Evolutionary conservation across 2,329 filamentous ascomycete species (phyloP), one percentile per base, ranked within the genome.

Genomic region (Cryphonectria carpinicola): DNA sequence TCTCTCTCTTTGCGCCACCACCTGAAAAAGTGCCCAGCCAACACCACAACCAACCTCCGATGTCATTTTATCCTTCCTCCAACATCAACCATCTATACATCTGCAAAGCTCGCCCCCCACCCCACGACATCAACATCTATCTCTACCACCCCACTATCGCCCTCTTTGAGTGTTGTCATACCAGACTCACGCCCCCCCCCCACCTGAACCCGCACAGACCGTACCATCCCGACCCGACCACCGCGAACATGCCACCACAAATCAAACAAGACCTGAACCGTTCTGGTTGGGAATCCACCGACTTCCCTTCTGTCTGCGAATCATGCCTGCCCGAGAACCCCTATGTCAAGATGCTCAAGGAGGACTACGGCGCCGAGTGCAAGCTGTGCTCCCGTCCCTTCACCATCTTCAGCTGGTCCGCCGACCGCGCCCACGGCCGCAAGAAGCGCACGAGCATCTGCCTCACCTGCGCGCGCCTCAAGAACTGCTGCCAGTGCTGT

Each of bases 401-500:
- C 78, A 98, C 96, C 37, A 88, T 98, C 68, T 99, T 99, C 81
- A 90, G 91, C 76, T 99, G 95, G 95, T 95, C 95, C 77, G 91
- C 93, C 74, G 95, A 97, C 80, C 93, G 96, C 70, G 96, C 95
- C 3, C 87, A 89, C 73, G 90, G 94, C 37, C 93, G 95, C 73
- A 95, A 95, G 81, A 97, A 97, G 83, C 91, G 93, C 75, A 98
- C 95, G 68, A 97, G 93, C 77, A 97, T 98, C 77, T 99, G 96
- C 81, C 86, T 99, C 35, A 99, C 96, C 56, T 99, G 96, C 84
- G 95, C 96, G 32, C 92, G 96, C 61, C 87, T 98, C 75, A 99
- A 99, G 83, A 99, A 99, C 84, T 98, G 96, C 84, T 99, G 96
- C 79, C 96, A 99, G 84, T 95, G 92, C 83, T 99, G 96, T 85